Evolutionary conservation across 805 yeast genomes (phyloP), one percentile per base, ranked within the genome.

Genomic region (Zygosaccharomyces bisporus): DNA sequence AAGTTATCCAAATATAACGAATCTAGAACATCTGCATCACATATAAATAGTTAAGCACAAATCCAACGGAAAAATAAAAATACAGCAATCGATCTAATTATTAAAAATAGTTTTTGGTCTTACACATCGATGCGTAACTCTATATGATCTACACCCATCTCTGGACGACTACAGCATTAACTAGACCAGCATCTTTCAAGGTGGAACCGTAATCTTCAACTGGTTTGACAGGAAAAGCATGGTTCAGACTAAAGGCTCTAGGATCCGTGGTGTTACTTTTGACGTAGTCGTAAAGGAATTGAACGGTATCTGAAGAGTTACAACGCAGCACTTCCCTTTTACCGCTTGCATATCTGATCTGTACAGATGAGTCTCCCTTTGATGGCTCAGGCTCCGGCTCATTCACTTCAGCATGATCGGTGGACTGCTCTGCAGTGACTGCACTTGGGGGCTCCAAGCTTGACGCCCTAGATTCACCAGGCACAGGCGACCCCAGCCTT

Each of bases 401-500:
- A 13, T 60, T 56, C 18, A 46, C 49, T n/a, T 48, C 57, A 14
- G 55, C 55, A 13, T 57, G 47, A 32, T 58, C 49, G 13, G 31
- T 3, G 7, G 31, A 14, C 31, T 27, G 14, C 19, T 57, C 55
- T n/a, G 56, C 51, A 23, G 56, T 34, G 2, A 56, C 51, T 13
- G 55, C 44, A 6, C 60, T 41, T 19, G 54, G 47, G 14, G 54
- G 47, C 25, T 47, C 55, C 6, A 46, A 46, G n/a, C 45, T 41
- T 17, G 63, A 54, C 1, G 60, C 35, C 19, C 34, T 39, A 10
- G 68, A 58, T 40, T 84, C 93, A 0, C 89, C 86, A 0, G 95
- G 93, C 16, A 86, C 83, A 1, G 95, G 93, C 1, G 95, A 83
- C 1, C 99, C 99, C 45, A 91, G 71, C 56, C 98, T 74, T 43